Conservation (phyloP, 2,329 filamentous ascomycete species). For the Botrytis deweyae region DNA sequence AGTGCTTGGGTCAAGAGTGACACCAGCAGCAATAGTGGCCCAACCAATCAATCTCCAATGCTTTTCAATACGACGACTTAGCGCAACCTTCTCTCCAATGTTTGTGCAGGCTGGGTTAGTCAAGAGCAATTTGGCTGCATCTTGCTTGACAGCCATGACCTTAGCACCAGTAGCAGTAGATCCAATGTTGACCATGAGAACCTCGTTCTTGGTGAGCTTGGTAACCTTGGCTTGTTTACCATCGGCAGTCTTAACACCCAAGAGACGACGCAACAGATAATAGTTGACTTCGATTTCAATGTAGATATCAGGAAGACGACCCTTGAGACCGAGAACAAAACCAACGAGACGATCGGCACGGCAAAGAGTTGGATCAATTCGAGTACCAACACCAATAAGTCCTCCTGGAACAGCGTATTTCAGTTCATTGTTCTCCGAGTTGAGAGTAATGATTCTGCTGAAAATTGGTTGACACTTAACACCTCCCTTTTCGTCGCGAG, state of each 20-base stretch:
- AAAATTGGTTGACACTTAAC: conserved; percentile 97
- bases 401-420: conserved; percentile 98
- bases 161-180: conserved; percentile 97
- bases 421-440: conserved; percentile 96
- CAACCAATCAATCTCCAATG: conserved; percentile 96
- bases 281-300: conserved; percentile 99
- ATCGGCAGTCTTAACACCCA: conserved; percentile 96
- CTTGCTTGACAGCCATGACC: conserved; percentile 94
- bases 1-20: conserved; percentile 39
- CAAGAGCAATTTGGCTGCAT: conserved; percentile 91
- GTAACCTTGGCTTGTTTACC: conserved; percentile 99
- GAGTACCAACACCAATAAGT: conserved; percentile 95
- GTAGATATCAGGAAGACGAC: conserved; percentile 93
- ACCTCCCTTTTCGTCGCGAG: conserved; percentile 87
- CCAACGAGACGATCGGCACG: conserved; percentile 98
- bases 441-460: conserved; percentile 89
- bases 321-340: conserved; percentile 94
- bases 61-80: conserved; percentile 97
- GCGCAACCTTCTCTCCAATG: conserved; percentile 95
- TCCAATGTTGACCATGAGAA: conserved; percentile 99
- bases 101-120: conserved; percentile 96
- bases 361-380: conserved; percentile 96
- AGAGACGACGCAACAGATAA: conserved; percentile 89
- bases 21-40: conserved; percentile 57
- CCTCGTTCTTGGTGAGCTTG: conserved; percentile 97